Evolutionary conservation across 2,329 filamentous ascomycete genomes (phyloP).

Genomic region (Helotiales sp.): DNA sequence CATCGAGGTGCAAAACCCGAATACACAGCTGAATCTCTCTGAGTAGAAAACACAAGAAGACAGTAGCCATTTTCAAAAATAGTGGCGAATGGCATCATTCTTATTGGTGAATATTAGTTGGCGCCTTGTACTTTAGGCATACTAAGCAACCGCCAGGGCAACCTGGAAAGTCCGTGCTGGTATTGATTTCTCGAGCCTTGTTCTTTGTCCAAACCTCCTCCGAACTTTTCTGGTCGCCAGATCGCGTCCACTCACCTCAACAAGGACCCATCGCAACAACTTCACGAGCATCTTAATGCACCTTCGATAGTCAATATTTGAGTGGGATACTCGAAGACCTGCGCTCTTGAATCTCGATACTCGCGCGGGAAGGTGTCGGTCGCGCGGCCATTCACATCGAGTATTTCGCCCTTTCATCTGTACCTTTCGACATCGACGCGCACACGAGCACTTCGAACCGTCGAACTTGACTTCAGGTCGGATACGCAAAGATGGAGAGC

Average conservation of each 20-base stretch:
- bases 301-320: conserved; percentile 1
- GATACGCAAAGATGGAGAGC: conserved; percentile 32
- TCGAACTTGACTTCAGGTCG: background rate
- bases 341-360: background rate
- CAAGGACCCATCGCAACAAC: background rate
- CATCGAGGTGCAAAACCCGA: too few species aligned
- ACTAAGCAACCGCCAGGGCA: background rate
- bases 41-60: background rate
- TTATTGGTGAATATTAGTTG: background rate
- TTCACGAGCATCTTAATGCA: conserved; percentile 2
- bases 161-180: background rate
- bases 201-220: background rate
- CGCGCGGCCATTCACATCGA: background rate
- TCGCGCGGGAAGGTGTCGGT: background rate
- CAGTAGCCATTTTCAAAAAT: too few species aligned
- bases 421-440: conserved; percentile 2
- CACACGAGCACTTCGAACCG: conserved; percentile 1
- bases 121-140: background rate
- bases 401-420: background rate
- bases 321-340: conserved; percentile 4
- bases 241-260: conserved; percentile 12
- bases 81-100: too few species aligned
- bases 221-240: conserved; percentile 2
- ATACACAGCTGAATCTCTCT: too few species aligned
- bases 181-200: background rate